Conservation (phyloP, 164 flowering plant genomes). For the Chimonanthus salicifolius region DNA sequence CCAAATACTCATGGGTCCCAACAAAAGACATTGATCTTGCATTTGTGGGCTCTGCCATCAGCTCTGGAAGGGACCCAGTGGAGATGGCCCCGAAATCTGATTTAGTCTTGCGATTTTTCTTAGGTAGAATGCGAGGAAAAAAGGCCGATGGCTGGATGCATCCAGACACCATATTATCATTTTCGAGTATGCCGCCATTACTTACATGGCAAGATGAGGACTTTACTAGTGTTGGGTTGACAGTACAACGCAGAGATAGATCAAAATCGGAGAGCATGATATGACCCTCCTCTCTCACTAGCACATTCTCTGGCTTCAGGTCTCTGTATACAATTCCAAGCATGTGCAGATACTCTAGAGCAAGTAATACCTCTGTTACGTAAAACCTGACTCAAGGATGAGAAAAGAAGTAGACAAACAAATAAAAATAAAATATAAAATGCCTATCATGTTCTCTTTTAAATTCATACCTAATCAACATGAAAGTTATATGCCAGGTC, state of each 20-base stretch:
- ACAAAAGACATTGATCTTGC: constrained; percentile 16
- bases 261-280: constrained; percentile 17
- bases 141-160: constrained; percentile 15
- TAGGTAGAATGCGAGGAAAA: constrained; percentile 12
- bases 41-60: constrained; percentile 13
- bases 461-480: too few relatives aligned
- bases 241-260: constrained; percentile 14
- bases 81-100: constrained; percentile 10
- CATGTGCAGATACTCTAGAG: constrained; percentile 18
- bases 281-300: constrained; percentile 17
- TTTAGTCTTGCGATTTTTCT: constrained; percentile 12
- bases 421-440: too few relatives aligned
- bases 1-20: constrained; percentile 17
- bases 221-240: constrained; percentile 13
- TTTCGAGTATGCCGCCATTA: constrained; percentile 9
- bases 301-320: constrained; percentile 20
- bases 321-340: constrained; percentile 14
- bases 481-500: too few relatives aligned
- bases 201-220: constrained; percentile 9
- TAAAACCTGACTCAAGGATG: constrained; percentile 8
- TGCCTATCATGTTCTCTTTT: too few relatives aligned
- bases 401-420: background rate
- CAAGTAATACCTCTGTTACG: constrained; percentile 14
- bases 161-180: background rate
- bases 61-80: constrained; percentile 3